Conservation (phyloP, 176 grass and related monocot genomes). For the Cocos nucifera region DNA sequence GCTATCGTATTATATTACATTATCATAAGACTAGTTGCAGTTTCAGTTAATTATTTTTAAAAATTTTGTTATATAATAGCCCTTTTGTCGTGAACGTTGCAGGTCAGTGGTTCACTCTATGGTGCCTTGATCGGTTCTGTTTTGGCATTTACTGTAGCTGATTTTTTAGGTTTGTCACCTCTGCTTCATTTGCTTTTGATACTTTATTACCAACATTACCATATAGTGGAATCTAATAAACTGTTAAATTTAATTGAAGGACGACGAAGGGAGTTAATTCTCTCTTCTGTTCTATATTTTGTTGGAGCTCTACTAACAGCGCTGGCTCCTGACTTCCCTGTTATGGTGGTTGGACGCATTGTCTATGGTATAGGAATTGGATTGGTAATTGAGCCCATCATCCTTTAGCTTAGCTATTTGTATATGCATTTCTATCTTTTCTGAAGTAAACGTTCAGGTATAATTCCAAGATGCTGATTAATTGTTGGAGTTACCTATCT, state of each 20-base stretch:
- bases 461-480: no score
- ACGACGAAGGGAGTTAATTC: slow-evolving; percentile 63
- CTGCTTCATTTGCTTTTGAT: no score
- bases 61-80: neutral
- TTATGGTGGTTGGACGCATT: slow-evolving; percentile 76
- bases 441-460: no score
- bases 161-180: slow-evolving; percentile 43
- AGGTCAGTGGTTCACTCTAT: slow-evolving; percentile 95
- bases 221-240: no score
- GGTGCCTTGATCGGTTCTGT: slow-evolving; percentile 82
- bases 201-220: no score
- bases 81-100: slow-evolving; percentile 1
- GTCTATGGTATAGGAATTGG: slow-evolving; percentile 93
- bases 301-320: slow-evolving; percentile 76
- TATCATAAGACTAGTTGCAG: no score
- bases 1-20: no score
- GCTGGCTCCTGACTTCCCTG: slow-evolving; percentile 47
- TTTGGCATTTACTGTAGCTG: slow-evolving; percentile 61
- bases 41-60: neutral
- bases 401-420: neutral
- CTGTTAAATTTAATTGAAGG: slow-evolving; percentile 37
- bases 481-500: no score
- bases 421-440: no score
- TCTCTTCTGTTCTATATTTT: slow-evolving; percentile 72
- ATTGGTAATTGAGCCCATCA: slow-evolving; percentile 46